Conservation (phyloP, 768 basidiomycete species). For the Tulasnella sp. region DNA sequence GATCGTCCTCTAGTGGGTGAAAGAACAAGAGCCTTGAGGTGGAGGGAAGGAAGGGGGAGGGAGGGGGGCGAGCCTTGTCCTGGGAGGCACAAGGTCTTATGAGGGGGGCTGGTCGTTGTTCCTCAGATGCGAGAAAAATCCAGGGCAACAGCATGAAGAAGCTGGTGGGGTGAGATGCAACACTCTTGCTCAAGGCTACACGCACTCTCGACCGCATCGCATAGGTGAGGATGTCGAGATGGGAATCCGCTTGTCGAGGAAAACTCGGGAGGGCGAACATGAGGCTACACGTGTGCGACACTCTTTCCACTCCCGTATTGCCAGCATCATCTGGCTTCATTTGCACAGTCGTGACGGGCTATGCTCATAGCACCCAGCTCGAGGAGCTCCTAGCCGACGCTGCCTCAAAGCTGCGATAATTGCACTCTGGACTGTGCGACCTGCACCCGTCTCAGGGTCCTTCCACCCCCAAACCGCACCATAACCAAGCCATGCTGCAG, state of each 20-base stretch:
- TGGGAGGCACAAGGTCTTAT: conserved; percentile 9
- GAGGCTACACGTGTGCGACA: conserved; percentile 17
- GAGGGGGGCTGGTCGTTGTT: neutral
- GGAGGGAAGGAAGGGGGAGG: neutral
- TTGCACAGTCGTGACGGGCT: neutral
- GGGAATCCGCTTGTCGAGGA: neutral
- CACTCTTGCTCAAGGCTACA: conserved; percentile 18
- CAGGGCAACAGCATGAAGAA: neutral
- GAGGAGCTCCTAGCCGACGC: neutral
- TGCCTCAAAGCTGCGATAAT: conserved; percentile 3
- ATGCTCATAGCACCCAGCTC: neutral
- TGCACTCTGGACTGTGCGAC: conserved; percentile 9
- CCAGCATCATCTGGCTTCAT: neutral
- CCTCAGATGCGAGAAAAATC: neutral
- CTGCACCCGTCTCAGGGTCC: neutral
- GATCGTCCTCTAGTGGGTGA: neutral
- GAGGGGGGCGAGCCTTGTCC: neutral
- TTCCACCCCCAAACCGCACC: neutral
- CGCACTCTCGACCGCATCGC: conserved; percentile 8
- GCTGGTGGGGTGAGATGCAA: conserved; percentile 7
- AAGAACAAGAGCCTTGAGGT: neutral
- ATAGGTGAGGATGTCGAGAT: conserved; percentile 11
- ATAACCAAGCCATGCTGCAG: neutral
- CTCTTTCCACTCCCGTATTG: neutral
- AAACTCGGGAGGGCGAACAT: conserved; percentile 18